Percentiles rank a stretch among this genome's conserved stretches.
Conservation (phyloP, 73 alveolate genomes). For the Paramecium sexaurelia region DNA sequence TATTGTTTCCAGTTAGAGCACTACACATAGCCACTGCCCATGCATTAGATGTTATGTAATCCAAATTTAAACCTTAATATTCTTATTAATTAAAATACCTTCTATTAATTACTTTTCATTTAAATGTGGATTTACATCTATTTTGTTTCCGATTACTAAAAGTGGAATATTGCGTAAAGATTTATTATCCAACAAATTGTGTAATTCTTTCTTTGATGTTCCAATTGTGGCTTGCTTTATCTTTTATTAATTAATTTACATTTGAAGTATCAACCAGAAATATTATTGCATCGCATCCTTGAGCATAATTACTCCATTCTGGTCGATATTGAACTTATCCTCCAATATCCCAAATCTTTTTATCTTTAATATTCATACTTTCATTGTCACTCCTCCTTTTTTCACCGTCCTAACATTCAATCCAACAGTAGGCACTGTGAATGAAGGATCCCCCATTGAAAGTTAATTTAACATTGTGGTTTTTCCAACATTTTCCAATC, state of each 20-base stretch:
- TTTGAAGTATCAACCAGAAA: conserved; percentile 88
- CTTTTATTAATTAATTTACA: conserved; percentile 17
- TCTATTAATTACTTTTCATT: conserved; percentile 81
- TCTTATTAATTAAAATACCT: background rate
- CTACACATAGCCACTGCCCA: conserved; percentile 90
- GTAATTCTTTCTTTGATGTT: conserved; percentile 84
- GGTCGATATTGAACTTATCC: conserved; percentile 91
- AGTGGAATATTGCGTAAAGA: conserved; percentile 82
- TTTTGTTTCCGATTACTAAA: conserved; percentile 83
- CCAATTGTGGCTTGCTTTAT: conserved; percentile 76
- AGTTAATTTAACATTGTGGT: conserved; percentile 85
- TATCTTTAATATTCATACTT: conserved; percentile 51
- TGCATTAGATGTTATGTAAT: conserved; percentile 85
- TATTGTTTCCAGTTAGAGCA: conserved; percentile 84
- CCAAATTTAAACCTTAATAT: conserved; percentile 82
- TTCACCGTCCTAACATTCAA: conserved; percentile 82
- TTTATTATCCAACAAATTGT: conserved; percentile 79
- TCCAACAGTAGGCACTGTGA: conserved; percentile 92
- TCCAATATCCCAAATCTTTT: conserved; percentile 89
- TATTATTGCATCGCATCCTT: conserved; percentile 80
- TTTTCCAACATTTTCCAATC: conserved; percentile 91
- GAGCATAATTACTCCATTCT: conserved; percentile 91
- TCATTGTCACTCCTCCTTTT: conserved; percentile 89
- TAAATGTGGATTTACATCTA: conserved; percentile 91
- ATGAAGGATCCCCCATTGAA: conserved; percentile 79